These are phyloP conservation scores for Phaffomyces thermotolerans DNA, from an alignment of 805 yeast species.

Conservation along the genomic window DNA sequence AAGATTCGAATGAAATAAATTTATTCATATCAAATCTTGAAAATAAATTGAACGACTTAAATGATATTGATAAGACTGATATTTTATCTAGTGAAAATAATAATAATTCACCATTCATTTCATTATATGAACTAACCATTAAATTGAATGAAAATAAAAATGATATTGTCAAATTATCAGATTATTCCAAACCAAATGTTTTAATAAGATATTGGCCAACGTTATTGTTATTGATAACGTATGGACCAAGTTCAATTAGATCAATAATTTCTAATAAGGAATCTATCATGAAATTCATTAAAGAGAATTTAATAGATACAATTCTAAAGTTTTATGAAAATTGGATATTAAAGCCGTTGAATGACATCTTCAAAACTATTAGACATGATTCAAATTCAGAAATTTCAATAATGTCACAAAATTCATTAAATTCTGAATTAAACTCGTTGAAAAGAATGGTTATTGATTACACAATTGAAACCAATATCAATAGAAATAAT, in stretches of 20 bases:
- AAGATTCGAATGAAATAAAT: not conserved
- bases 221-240: constrained; percentile 31
- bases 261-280: constrained; percentile 43
- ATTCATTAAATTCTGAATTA: constrained; percentile 70
- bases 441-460: constrained; percentile 86
- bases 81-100: too few species aligned
- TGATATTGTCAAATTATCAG: not conserved
- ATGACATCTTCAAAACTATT: constrained; percentile 68
- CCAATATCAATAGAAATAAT: constrained; percentile 8
- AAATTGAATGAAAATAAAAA: not conserved
- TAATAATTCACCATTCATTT: not conserved
- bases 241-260: constrained; percentile 46
- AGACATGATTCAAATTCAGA: constrained; percentile 72
- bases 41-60: too few species aligned
- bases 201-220: constrained; percentile 63
- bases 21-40: too few species aligned
- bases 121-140: not conserved
- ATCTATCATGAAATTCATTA: constrained; percentile 49
- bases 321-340: constrained; percentile 59
- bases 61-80: too few species aligned
- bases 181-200: constrained; percentile 30
- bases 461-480: constrained; percentile 52
- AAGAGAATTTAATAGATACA: constrained; percentile 56
- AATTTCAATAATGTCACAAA: constrained; percentile 72
- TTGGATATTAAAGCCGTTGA: constrained; percentile 77